A percentile compares a stretch with the other conserved stretches of the same genome.
These are phyloP conservation scores for Lithocarpus polystachyus DNA, from an alignment of 306 rosid species.

Conservation along the genomic window DNA sequence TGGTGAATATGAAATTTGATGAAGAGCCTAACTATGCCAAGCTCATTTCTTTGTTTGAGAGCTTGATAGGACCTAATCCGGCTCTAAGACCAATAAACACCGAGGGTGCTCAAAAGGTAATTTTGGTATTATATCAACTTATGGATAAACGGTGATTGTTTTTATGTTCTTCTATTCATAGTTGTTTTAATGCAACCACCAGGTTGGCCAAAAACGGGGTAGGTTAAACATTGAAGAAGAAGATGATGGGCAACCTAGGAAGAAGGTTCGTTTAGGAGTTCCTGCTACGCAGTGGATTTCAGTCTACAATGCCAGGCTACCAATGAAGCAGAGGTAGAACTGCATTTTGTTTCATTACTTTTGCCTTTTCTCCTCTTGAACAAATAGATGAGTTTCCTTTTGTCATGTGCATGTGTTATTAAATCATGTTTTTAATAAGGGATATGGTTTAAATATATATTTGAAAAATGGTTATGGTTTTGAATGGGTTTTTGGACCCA, in stretches of 20 bases:
- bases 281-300: constrained; percentile 99
- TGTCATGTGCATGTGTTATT: neutral
- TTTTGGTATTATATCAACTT: neutral
- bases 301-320: constrained; percentile 79
- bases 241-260: constrained; percentile 83
- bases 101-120: constrained; percentile 94
- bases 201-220: constrained; percentile 97
- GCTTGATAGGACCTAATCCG: constrained; percentile 79
- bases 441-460: neutral
- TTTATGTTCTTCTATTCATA: neutral
- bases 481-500: neutral
- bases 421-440: neutral
- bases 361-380: neutral
- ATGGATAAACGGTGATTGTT: neutral
- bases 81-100: constrained; percentile 81
- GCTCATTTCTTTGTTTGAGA: constrained; percentile 79
- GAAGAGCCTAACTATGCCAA: constrained; percentile 92
- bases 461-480: neutral
- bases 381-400: neutral
- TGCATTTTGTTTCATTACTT: neutral
- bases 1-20: constrained; percentile 95
- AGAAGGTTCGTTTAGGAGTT: constrained; percentile 86
- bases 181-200: constrained; percentile 9
- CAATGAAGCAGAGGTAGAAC: constrained; percentile 91
- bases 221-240: constrained; percentile 77